A percentile compares a stretch with the other conserved stretches of the same genome.
These are phyloP conservation scores for Prototheca wickerhamii DNA, from an alignment of 163 green algal species.

Conservation along the genomic window DNA sequence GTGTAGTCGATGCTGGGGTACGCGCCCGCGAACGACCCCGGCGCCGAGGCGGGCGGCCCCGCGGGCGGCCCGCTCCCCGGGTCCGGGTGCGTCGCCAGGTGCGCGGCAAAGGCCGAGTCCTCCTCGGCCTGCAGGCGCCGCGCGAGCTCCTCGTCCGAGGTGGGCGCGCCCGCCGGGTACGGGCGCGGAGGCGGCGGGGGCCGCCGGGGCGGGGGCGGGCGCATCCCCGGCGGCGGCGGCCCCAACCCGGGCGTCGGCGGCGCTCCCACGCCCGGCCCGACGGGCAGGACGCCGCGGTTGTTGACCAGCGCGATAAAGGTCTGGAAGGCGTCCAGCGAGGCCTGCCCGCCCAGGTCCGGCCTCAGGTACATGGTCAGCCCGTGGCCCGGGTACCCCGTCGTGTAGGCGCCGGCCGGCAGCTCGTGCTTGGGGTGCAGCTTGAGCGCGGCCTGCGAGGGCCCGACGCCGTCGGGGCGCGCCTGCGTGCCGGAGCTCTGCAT, in stretches of 20 bases:
- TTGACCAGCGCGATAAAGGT: conserved; percentile 6
- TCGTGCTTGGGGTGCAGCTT: conserved; percentile 26
- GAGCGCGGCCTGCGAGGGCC: conserved; percentile 13
- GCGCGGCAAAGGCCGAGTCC: conserved; percentile 6
- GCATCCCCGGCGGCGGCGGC: background rate
- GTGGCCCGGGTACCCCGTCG: conserved; percentile 2
- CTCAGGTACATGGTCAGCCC: conserved; percentile 18
- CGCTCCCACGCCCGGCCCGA: no score
- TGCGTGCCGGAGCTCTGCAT: conserved; percentile 9
- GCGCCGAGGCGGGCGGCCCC: background rate
- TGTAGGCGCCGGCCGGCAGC: conserved; percentile 8
- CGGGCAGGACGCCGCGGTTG: conserved; percentile 11
- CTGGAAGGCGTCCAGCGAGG: background rate
- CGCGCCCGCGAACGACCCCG: background rate
- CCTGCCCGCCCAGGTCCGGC: background rate
- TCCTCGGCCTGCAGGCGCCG: conserved; percentile 15
- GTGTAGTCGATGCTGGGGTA: background rate
- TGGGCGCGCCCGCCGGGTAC: background rate
- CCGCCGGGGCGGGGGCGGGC: background rate
- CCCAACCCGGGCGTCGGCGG: background rate
- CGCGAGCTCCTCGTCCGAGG: conserved; percentile 13
- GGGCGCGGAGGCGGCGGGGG: background rate
- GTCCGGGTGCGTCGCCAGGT: conserved; percentile 1
- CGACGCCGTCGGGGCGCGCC: background rate
- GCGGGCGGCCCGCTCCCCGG: background rate